Evolutionary conservation across 768 basidiomycete species (phyloP).

Genomic region (Chalciporus piperatus): DNA sequence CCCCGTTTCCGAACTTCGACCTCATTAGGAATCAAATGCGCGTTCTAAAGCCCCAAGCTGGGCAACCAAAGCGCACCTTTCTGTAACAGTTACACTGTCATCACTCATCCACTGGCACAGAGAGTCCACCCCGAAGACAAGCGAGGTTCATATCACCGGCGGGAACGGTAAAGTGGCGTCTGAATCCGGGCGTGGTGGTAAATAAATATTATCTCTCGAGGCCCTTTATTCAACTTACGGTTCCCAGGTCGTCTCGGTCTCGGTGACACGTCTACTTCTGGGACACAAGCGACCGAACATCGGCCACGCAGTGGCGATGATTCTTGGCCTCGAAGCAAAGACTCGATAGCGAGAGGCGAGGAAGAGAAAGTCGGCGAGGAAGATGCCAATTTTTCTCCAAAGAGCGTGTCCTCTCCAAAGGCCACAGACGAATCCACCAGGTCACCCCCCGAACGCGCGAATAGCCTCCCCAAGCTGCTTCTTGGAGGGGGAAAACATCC

Average conservation of each 20-base stretch:
- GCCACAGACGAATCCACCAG: not conserved
- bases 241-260: not conserved
- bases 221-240: not conserved
- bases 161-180: slow-evolving; percentile 4
- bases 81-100: slow-evolving; percentile 4
- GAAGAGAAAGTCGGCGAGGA: not conserved
- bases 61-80: slow-evolving; percentile 9
- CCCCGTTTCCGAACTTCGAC: not conserved
- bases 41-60: slow-evolving; percentile 8
- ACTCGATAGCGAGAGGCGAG: not conserved
- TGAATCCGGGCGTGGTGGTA: slow-evolving; percentile 13
- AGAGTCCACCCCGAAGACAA: not conserved
- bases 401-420: not conserved
- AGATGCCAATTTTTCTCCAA: not conserved
- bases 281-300: not conserved
- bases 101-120: slow-evolving; percentile 2
- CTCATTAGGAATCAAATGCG: slow-evolving; percentile 14
- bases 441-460: not conserved
- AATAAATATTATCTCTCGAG: not conserved
- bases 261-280: not conserved
- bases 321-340: not conserved
- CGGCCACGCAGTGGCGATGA: not conserved
- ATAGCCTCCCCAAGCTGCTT: not conserved
- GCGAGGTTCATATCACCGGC: not conserved
- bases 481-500: slow-evolving; percentile 1